phyloP scores from a whole-genome alignment of 495 filamentous ascomycete genomes.

The Xylaria cubensis region DNA sequence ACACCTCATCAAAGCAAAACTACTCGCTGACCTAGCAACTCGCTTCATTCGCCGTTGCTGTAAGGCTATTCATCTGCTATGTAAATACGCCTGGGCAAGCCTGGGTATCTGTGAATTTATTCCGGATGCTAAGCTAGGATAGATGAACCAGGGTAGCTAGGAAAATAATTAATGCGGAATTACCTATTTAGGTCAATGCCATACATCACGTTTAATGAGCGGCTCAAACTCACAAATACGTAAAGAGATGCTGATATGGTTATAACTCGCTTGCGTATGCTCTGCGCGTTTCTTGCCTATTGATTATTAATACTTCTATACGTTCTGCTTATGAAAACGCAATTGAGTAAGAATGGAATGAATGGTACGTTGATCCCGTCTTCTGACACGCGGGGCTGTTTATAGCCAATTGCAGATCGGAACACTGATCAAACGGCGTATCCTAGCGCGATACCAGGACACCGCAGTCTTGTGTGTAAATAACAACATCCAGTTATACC shows the following conservation, averaged over 20 bases:
- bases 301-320: not conserved
- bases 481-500: constrained; percentile 23
- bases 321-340: not conserved
- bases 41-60: not conserved
- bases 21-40: not conserved
- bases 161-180: not conserved
- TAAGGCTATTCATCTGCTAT: not conserved
- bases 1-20: not conserved
- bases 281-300: not conserved
- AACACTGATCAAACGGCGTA: not conserved
- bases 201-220: not conserved
- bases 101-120: not conserved
- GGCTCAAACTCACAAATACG: not conserved
- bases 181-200: not conserved
- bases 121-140: not conserved
- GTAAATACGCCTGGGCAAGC: not conserved
- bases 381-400: not conserved
- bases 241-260: not conserved
- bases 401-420: not conserved
- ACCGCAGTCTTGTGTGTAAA: not conserved
- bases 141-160: not conserved
- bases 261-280: not conserved
- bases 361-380: not conserved
- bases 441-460: not conserved
- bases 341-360: not conserved